phyloP scores from a whole-genome alignment of 2,329 filamentous ascomycete genomes.

The Fusarium napiforme region DNA sequence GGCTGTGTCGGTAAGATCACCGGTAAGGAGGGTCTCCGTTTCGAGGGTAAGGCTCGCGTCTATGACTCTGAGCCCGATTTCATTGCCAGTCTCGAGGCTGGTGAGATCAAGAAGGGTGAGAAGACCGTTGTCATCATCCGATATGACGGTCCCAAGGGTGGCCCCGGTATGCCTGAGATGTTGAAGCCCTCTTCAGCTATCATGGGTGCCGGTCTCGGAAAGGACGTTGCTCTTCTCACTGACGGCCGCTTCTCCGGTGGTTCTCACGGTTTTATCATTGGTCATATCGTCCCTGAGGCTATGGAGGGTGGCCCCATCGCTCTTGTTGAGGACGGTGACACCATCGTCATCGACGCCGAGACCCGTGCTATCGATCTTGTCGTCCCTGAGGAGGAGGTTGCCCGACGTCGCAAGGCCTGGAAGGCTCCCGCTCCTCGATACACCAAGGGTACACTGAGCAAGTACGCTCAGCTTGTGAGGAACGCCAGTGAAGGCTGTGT shows the following conservation, averaged over 20 bases:
- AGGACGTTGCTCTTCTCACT: conserved; percentile 79
- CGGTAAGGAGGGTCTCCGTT: conserved; percentile 88
- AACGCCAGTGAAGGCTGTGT: conserved; percentile 70
- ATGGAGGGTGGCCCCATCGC: conserved; percentile 87
- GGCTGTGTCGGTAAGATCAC: conserved; percentile 95
- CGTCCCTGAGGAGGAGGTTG: conserved; percentile 73
- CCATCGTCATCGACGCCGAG: conserved; percentile 84
- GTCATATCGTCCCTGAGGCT: conserved; percentile 88
- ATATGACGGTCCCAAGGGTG: conserved; percentile 93
- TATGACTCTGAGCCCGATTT: conserved; percentile 88
- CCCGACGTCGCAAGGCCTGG: conserved; percentile 68
- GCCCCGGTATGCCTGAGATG: conserved; percentile 95
- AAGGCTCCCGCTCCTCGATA: conserved; percentile 68
- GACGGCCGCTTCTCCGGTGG: conserved; percentile 84
- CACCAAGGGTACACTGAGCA: conserved; percentile 73
- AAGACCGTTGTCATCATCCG: conserved; percentile 92
- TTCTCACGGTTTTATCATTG: conserved; percentile 87
- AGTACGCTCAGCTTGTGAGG: conserved; percentile 72
- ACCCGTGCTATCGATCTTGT: conserved; percentile 75
- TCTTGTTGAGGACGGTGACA: conserved; percentile 83
- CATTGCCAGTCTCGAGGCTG: conserved; percentile 79
- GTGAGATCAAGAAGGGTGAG: conserved; percentile 83
- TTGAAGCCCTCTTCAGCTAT: conserved; percentile 91
- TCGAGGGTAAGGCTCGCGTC: conserved; percentile 82
- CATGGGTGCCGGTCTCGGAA: conserved; percentile 87